Conservation (phyloP, 345 rosid species). For the Balakata baccata region DNA sequence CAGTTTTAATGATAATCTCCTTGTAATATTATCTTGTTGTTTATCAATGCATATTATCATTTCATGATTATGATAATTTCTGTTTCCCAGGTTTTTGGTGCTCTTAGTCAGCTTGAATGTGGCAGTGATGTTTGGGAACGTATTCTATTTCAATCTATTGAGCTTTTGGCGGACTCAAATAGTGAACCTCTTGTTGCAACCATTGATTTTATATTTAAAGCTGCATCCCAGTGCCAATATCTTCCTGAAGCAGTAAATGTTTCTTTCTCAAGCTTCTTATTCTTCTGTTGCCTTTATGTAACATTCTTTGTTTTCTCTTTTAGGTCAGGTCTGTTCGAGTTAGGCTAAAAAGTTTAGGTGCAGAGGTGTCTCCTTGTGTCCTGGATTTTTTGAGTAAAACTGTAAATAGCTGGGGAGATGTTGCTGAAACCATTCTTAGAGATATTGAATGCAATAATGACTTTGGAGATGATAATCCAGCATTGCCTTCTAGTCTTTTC, state of each 20-base stretch:
- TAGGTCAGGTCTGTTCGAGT: conserved; percentile 83
- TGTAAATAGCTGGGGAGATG: conserved; percentile 84
- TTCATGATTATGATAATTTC: conserved; percentile 11
- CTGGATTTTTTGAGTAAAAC: conserved; percentile 80
- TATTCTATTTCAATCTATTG: conserved; percentile 63
- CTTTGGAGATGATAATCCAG: conserved; percentile 45
- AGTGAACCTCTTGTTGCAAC: conserved; percentile 76
- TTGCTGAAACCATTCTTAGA: conserved; percentile 74
- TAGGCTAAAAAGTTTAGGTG: conserved; percentile 75
- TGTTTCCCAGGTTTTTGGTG: conserved; percentile 68
- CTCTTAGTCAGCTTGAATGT: conserved; percentile 85
- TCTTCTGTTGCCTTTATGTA: conserved; percentile 9
- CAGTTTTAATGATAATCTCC: too few species aligned
- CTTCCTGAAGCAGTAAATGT: conserved; percentile 85
- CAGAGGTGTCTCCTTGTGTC: conserved; percentile 73
- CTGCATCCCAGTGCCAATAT: conserved; percentile 85
- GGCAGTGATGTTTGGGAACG: conserved; percentile 84
- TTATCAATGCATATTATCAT: neutral
- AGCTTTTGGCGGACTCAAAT: conserved; percentile 64
- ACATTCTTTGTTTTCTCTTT: conserved; percentile 24
- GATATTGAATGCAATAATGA: conserved; percentile 79
- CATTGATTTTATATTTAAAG: conserved; percentile 78
- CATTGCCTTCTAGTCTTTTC: conserved; percentile 48
- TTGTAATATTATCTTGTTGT: neutral
- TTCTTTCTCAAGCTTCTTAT: conserved; percentile 13